Conservation (phyloP, 179 eudicot species). For the Beta macrorhiza region DNA sequence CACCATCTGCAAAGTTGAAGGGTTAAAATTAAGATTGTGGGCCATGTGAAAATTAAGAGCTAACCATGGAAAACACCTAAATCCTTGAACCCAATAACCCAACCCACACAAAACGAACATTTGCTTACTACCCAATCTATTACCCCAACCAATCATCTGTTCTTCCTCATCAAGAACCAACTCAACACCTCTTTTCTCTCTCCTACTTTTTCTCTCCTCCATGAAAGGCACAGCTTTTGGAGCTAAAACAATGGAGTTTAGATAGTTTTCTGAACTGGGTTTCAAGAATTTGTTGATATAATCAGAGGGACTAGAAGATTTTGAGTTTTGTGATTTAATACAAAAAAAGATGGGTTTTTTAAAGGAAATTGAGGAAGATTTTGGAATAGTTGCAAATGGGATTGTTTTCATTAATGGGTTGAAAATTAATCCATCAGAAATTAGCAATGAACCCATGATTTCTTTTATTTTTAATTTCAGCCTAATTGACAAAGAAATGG, state of each 20-base stretch:
- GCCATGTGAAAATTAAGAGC: conserved; percentile 91
- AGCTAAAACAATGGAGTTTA: conserved; percentile 18
- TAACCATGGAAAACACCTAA: conserved; percentile 91
- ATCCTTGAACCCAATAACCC: conserved; percentile 94
- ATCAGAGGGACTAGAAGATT: conserved; percentile 13
- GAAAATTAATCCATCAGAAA: conserved; percentile 17
- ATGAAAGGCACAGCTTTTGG: conserved; percentile 10
- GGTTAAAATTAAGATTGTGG: conserved; percentile 56
- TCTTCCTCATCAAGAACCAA: conserved; percentile 18
- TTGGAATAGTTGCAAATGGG: background rate
- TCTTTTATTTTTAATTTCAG: background rate
- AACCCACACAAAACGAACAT: conserved; percentile 76
- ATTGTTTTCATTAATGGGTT: conserved; percentile 25
- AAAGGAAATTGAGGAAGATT: background rate
- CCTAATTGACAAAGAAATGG: background rate
- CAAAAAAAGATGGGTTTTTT: conserved; percentile 32
- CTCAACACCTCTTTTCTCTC: background rate
- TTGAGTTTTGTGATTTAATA: conserved; percentile 32
- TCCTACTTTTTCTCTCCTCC: background rate
- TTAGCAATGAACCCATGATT: conserved; percentile 33
- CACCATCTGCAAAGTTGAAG: conserved; percentile 82
- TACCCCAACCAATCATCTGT: conserved; percentile 2
- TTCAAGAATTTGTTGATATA: conserved; percentile 25
- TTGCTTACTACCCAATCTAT: conserved; percentile 16
- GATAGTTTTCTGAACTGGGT: conserved; percentile 20